Percentiles rank a stretch among this genome's conserved stretches.
phyloP scores from a whole-genome alignment of 1,284 basidiomycete genomes.

The Trametes sp. region DNA sequence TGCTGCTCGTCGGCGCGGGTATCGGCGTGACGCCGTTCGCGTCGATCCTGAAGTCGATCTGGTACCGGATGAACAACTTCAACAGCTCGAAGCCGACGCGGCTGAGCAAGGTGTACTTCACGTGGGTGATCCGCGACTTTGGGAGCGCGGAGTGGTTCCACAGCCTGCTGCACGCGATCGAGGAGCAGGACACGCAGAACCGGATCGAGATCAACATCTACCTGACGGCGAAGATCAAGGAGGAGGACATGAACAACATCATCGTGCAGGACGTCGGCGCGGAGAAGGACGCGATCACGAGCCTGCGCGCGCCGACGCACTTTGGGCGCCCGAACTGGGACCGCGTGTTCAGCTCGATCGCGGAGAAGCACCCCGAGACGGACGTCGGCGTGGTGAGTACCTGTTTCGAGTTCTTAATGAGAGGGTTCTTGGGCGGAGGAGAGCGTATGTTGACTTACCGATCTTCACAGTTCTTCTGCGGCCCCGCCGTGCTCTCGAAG shows the following conservation, averaged over 20 bases:
- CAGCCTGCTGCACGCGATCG: slow-evolving; percentile 89
- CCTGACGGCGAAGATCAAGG: slow-evolving; percentile 86
- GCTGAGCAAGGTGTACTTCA: slow-evolving; percentile 86
- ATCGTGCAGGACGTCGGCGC: slow-evolving; percentile 89
- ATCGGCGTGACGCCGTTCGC: slow-evolving; percentile 95
- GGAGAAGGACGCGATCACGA: slow-evolving; percentile 87
- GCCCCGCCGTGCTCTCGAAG: slow-evolving; percentile 73
- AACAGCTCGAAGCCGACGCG: slow-evolving; percentile 75
- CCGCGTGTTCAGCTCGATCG: slow-evolving; percentile 77
- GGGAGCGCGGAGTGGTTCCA: slow-evolving; percentile 92
- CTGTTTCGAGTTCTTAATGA: too few relatives aligned
- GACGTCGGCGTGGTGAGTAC: slow-evolving; percentile 79
- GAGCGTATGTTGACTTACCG: neutral
- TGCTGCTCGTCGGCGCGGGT: slow-evolving; percentile 87
- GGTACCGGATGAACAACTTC: slow-evolving; percentile 92
- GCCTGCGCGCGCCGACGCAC: slow-evolving; percentile 88
- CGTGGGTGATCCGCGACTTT: slow-evolving; percentile 90
- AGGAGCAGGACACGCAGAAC: slow-evolving; percentile 86
- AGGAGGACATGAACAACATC: slow-evolving; percentile 91
- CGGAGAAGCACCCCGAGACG: slow-evolving; percentile 82
- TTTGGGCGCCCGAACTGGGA: slow-evolving; percentile 96
- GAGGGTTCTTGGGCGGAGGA: too few relatives aligned
- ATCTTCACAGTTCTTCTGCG: slow-evolving; percentile 78
- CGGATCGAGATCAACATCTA: slow-evolving; percentile 92
- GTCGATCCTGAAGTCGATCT: slow-evolving; percentile 92